Evolutionary conservation across 176 grass and related monocot genomes (phyloP), one percentile per base, ranked within the genome.

Genomic region (Lolium perenne): DNA sequence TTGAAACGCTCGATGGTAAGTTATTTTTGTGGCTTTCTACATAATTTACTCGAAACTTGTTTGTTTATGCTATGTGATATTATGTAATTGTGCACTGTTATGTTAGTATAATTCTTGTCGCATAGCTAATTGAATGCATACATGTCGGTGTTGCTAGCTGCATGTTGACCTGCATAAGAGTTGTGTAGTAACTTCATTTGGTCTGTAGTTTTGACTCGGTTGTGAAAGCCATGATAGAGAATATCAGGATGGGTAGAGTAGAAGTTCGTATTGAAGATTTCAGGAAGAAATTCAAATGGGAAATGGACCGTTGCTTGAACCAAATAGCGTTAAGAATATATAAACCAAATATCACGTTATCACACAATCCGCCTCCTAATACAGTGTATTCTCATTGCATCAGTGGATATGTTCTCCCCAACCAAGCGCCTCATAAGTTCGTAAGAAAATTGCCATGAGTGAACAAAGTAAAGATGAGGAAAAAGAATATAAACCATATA

Each of bases 1-100:
- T 20, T 48, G 49, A 76, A 76, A 54, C 7, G 49, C 73, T 6
- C 17, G 50, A 54, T 54, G 73, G 73, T 76, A 76, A 76, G 73
- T 35, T 54, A 32, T 18, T 17, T 76, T 55, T 76, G 7, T 32
- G 7, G 49, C 23, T 76, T 18, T 10, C 18, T 35, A 8, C 73
- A 20, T 1, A 55, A 54, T 76, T 53, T 53, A 17, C 47, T 76
- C 18, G 38, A 26, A 53, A 76, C 72, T 76, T 76, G 49, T 18
- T 5, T 54, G 23, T 20, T 70, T 38, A 5, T 29, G 47, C 48
- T 75, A 51, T 17, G 22, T 51, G 22, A 64, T 64, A 64, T 64
- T 29, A 64, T 64, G 14, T 75, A 75, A 29, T 13, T 15, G 10
- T 74, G 71, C 71, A 71, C 41, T 47, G 10, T 72, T 72, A 72